phyloP scores from a whole-genome alignment of 495 filamentous ascomycete genomes.

The Evernia prunastri region DNA sequence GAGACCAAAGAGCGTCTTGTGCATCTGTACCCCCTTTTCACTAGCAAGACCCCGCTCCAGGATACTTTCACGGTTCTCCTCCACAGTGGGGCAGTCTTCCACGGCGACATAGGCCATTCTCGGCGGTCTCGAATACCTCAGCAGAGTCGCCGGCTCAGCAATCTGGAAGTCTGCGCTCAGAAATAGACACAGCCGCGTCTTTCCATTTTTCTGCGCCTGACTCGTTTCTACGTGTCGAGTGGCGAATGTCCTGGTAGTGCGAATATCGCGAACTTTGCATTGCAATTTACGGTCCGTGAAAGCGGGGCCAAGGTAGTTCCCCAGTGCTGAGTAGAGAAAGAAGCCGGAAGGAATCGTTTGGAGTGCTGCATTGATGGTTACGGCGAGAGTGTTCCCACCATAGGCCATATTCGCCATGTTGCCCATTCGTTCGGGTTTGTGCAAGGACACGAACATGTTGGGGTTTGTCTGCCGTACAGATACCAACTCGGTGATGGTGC shows the following conservation, averaged over 20 bases:
- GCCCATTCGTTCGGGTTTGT: not conserved
- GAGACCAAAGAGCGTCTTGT: not conserved
- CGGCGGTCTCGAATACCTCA: slow-evolving; percentile 1
- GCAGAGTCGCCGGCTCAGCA: slow-evolving; percentile 2
- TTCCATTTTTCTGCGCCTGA: not conserved
- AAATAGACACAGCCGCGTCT: not conserved
- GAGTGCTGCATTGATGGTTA: not conserved
- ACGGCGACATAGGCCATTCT: not conserved
- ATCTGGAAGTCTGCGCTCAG: not conserved
- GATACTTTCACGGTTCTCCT: not conserved
- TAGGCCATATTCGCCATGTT: not conserved
- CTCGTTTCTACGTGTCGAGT: slow-evolving; percentile 1
- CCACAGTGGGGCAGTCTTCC: not conserved
- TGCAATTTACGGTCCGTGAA: not conserved
- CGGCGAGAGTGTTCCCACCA: not conserved
- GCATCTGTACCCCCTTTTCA: not conserved
- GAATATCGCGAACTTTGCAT: not conserved
- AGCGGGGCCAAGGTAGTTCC: not conserved
- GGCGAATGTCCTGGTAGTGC: not conserved
- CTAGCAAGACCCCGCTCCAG: not conserved
- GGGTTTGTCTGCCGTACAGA: not conserved
- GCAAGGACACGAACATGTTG: not conserved
- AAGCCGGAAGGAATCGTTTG: not conserved
- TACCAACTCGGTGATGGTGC: not conserved
- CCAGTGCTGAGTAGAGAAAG: not conserved